Base-by-base conservation (phyloP, 202 grass and related monocot genomes). In the Setaria italica region DNA sequence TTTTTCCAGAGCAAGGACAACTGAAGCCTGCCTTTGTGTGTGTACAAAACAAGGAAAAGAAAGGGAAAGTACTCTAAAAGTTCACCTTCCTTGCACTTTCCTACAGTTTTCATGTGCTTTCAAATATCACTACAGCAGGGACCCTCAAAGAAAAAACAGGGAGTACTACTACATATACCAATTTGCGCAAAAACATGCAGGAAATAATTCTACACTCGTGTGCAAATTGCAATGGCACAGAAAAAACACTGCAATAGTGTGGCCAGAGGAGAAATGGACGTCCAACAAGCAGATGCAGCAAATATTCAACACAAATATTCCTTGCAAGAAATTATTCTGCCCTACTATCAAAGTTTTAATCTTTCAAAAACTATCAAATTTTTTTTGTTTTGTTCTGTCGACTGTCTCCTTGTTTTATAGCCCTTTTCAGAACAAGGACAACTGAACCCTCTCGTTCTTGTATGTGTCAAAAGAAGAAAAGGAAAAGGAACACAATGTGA, bases 391-490 rank as follows among this genome's bases (percentile, higher is more conserved):
- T 72, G 29, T 51, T 51, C 48, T 16, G 15, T 25, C 25, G 25
- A 25, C 25, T 25, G 25, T 33, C 15, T 53, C 29, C 15, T 54
- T 39, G 49, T 17, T 74, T 35, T 74, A 19, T 54, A 74, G 47
- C 50, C 7, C 39, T 75, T 76, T 39, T 14, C 17, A n/a, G 34
- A 9, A 58, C 17, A 58, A 58, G 10, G 73, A 58, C 53, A n/a
- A 58, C 72, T 56, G 72, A 76, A 57, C n/a, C 37, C 34, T 41
- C 9, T 25, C 14, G 48, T 34, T 53, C 29, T 74, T 76, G 51
- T 58, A 76, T 41, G 73, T 21, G 19, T 33, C 32, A 76, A 76
- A 57, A 76, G 51, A 57, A 88, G 45, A 34, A 74, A 57, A 56
- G 50, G 1, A 56, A 70, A 48, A 77, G 11, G 13, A 13, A 17